phyloP scores from a whole-genome alignment of 2,329 filamentous ascomycete genomes.

The Sporothrix pseudoabietina region DNA sequence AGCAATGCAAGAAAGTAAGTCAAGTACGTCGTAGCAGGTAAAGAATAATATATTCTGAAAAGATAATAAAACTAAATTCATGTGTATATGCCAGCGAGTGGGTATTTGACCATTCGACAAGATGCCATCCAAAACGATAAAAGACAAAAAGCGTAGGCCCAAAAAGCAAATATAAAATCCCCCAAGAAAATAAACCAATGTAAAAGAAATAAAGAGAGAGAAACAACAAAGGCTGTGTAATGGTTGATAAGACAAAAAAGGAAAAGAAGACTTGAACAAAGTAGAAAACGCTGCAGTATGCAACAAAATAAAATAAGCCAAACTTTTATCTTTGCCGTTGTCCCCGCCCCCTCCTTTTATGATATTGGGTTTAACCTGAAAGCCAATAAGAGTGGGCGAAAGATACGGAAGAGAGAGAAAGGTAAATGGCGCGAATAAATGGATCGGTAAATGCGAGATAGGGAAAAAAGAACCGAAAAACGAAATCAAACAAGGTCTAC shows the following conservation, averaged over 20 bases:
- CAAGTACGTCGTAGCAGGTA: neutral
- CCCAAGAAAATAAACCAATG: neutral
- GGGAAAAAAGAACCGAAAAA: neutral
- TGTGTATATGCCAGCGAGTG: conserved; percentile 26
- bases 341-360: neutral
- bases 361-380: neutral
- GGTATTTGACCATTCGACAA: conserved; percentile 30
- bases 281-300: conserved; percentile 27
- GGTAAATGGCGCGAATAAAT: neutral
- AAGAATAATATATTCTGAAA: neutral
- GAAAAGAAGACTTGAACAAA: conserved; percentile 10
- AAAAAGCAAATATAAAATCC: neutral
- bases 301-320: neutral
- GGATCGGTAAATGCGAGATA: neutral
- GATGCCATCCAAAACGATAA: conserved; percentile 20
- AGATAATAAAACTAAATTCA: conserved; percentile 17
- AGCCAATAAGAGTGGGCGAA: neutral
- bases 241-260: conserved; percentile 22
- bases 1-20: neutral
- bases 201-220: conserved; percentile 2
- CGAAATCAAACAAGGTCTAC: neutral
- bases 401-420: neutral
- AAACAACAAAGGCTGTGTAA: conserved; percentile 14
- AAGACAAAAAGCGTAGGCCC: neutral
- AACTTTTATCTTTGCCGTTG: conserved; percentile 1